phyloP scores from a whole-genome alignment of 108 stramenopile species.

The Schizochytrium sp. region DNA sequence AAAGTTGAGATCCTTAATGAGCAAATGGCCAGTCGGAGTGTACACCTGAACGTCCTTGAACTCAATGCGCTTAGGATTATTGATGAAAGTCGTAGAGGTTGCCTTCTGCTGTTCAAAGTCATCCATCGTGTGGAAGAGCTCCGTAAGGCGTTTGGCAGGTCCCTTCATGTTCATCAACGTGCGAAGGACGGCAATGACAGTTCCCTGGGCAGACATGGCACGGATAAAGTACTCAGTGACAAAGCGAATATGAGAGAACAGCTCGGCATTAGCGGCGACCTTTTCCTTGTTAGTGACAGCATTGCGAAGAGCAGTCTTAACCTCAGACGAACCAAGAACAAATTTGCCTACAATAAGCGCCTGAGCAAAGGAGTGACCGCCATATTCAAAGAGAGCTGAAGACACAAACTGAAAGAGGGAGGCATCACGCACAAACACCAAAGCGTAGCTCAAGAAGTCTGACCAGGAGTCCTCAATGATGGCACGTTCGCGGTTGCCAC shows the following conservation, averaged over 20 bases:
- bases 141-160: conserved; percentile 65
- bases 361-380: conserved; percentile 66
- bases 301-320: conserved; percentile 59
- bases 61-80: conserved; percentile 61
- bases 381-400: conserved; percentile 67
- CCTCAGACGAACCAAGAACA: conserved; percentile 53
- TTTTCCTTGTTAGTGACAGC: conserved; percentile 61
- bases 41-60: conserved; percentile 68
- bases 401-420: conserved; percentile 62
- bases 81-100: not conserved
- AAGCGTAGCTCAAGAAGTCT: conserved; percentile 56
- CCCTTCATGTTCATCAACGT: conserved; percentile 71
- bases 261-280: conserved; percentile 3
- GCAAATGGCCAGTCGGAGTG: conserved; percentile 67
- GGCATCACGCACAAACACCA: conserved; percentile 62
- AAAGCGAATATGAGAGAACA: conserved; percentile 28
- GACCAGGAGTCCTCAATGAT: conserved; percentile 65
- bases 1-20: conserved; percentile 66
- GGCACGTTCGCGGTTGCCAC: conserved; percentile 66
- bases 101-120: conserved; percentile 43
- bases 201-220: not conserved
- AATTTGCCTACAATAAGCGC: conserved; percentile 65
- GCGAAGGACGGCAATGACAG: conserved; percentile 65
- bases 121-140: conserved; percentile 69
- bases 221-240: conserved; percentile 58